Evolutionary conservation across 2,329 filamentous ascomycete species (phyloP).

Genomic region (Paracoccidioides brasiliensis): DNA sequence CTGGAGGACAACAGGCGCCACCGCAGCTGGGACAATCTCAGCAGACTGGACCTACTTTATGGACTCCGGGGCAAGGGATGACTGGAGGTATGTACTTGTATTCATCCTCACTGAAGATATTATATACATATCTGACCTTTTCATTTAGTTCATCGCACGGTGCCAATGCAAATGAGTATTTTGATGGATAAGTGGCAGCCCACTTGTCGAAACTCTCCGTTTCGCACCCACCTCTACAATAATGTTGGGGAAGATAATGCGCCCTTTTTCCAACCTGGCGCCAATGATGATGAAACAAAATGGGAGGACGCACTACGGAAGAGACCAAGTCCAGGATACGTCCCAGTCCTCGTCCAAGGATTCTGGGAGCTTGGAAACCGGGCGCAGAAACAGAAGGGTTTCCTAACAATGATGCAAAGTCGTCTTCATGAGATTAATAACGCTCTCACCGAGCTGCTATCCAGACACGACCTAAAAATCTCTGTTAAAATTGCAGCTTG

Average conservation of each 20-base stretch:
- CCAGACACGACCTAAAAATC: slow-evolving; percentile 47
- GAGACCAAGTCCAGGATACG: slow-evolving; percentile 43
- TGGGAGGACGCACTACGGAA: slow-evolving; percentile 53
- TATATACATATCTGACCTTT: neutral
- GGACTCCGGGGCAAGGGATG: slow-evolving; percentile 32
- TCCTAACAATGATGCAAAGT: slow-evolving; percentile 43
- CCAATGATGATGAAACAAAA: slow-evolving; percentile 45
- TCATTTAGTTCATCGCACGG: slow-evolving; percentile 42
- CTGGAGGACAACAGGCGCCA: slow-evolving; percentile 16
- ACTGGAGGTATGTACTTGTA: slow-evolving; percentile 24
- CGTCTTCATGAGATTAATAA: slow-evolving; percentile 54
- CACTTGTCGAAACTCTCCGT: slow-evolving; percentile 36
- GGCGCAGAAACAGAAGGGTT: slow-evolving; percentile 43
- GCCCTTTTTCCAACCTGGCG: slow-evolving; percentile 47
- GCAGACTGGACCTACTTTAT: slow-evolving; percentile 26
- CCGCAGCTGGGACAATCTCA: slow-evolving; percentile 28
- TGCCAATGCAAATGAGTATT: slow-evolving; percentile 48
- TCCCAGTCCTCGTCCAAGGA: slow-evolving; percentile 47
- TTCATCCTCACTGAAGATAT: neutral
- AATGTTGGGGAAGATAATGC: slow-evolving; percentile 45
- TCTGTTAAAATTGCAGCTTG: slow-evolving; percentile 46
- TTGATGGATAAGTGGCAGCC: slow-evolving; percentile 51
- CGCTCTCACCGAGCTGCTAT: slow-evolving; percentile 44
- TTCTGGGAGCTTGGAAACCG: slow-evolving; percentile 48
- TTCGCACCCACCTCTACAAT: slow-evolving; percentile 53